Percentiles rank a stretch among this genome's conserved stretches.
Evolutionary conservation across 306 rosid species (phyloP).

Genomic region (Chamaecrista fasciculata): DNA sequence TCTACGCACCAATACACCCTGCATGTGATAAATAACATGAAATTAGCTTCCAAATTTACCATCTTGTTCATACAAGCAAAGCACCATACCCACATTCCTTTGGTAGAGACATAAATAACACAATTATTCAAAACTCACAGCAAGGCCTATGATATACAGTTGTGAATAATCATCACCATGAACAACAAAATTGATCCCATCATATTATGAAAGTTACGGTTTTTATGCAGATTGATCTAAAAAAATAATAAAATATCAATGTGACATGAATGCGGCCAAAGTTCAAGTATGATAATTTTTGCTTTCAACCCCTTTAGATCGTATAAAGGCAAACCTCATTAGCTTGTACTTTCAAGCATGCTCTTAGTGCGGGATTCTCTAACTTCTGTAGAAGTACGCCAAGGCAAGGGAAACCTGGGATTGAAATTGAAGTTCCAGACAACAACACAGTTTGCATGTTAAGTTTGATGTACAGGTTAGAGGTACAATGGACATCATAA

Average conservation of each 20-base stretch:
- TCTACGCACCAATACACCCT: conserved; percentile 94
- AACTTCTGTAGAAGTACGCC: conserved; percentile 94
- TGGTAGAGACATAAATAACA: neutral
- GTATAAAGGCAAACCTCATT: conserved; percentile 63
- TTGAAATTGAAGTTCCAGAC: conserved; percentile 25
- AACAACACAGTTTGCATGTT: conserved; percentile 10
- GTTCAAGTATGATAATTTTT: neutral
- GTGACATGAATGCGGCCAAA: neutral
- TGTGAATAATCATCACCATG: neutral
- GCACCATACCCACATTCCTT: neutral
- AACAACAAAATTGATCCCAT: neutral
- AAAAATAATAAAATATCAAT: conserved; percentile 6
- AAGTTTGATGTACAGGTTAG: conserved; percentile 21
- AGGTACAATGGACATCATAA: conserved; percentile 13
- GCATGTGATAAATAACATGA: conserved; percentile 32
- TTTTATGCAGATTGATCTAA: neutral
- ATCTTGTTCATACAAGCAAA: conserved; percentile 6
- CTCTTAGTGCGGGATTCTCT: conserved; percentile 92
- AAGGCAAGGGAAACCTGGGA: conserved; percentile 89
- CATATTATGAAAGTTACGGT: neutral
- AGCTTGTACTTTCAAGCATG: conserved; percentile 72
- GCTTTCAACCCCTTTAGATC: conserved; percentile 16
- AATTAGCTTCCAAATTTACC: neutral
- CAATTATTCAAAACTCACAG: neutral
- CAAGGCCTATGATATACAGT: neutral